Evolutionary conservation across 2,329 filamentous ascomycete genomes (phyloP).

Genomic region (Penicillium glabrum): DNA sequence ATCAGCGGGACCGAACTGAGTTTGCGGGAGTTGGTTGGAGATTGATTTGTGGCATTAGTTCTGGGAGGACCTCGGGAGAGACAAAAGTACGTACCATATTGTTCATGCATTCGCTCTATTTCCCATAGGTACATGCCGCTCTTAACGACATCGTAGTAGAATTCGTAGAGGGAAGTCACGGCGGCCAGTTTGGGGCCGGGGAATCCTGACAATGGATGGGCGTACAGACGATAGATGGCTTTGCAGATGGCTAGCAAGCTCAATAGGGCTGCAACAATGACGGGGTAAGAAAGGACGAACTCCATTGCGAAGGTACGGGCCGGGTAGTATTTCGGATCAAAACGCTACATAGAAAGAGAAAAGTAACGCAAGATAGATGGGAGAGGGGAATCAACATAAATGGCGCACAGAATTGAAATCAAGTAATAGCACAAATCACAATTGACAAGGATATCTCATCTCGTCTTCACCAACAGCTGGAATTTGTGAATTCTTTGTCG

Average conservation of each 20-base stretch:
- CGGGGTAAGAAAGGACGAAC: not conserved
- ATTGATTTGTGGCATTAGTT: not conserved
- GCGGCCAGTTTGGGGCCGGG: conserved; percentile 32
- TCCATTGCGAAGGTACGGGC: not conserved
- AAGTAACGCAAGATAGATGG: not conserved
- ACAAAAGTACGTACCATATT: conserved; percentile 28
- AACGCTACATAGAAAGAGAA: not conserved
- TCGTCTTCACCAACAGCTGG: not conserved
- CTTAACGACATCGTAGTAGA: conserved; percentile 28
- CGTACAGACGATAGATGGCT: conserved; percentile 17
- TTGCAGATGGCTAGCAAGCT: not conserved
- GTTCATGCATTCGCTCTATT: conserved; percentile 19
- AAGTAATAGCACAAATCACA: not conserved
- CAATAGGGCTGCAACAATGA: not conserved
- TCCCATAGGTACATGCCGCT: conserved; percentile 24
- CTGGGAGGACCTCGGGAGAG: not conserved
- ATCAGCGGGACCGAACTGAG: not conserved
- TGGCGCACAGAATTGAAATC: not conserved
- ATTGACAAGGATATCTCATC: not conserved
- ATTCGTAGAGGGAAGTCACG: conserved; percentile 25
- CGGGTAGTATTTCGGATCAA: not conserved
- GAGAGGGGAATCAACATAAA: not conserved
- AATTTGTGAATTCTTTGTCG: not conserved
- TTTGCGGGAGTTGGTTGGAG: not conserved
- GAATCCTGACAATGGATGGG: conserved; percentile 19